Base-by-base conservation (phyloP, 805 yeast species). In the Lipomyces oligophaga region DNA sequence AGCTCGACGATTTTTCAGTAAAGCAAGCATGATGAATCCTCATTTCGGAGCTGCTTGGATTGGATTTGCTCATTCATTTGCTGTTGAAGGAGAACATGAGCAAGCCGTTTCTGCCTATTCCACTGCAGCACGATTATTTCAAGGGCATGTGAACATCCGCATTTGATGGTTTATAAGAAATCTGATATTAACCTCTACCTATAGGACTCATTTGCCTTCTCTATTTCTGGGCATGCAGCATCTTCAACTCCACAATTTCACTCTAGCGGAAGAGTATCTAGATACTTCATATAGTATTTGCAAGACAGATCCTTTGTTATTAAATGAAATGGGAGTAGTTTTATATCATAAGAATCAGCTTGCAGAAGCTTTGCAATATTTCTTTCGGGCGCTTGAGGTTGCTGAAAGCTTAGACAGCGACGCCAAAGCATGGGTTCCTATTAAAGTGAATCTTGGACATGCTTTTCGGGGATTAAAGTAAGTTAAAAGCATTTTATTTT, bases 1-100 rank as follows among this genome's bases (percentile, higher is more conserved):
- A 55, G 96, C 97, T 0, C 72, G 98, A 49, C 77, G 83, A 54
- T 87, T 77, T 61, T 93, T 88, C 66, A 82, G 93, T 33, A 88
- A 86, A 63, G 89, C 97, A 0, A 86, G 97, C 1, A 73, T 88
- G 56, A 66, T 89, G 50, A 83, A 87, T 59, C 94, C 98, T 2
- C 85, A 81, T 56, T 88, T 85, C 68, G 94, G 93, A 0, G 90
- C 85, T 42, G 95, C 97, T 1, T 93, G 98, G 98, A 80, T 93
- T 27, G 98, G 97, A 2, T 93, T 93, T 69, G 97, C 97, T 1
- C 97, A 90, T 61, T 89, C 97, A 0, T 93, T 89, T 75, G 96
- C 96, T 0, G 82, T 85, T 2, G 98, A 93, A 64, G 95, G 96
- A n/a, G 99, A 93, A 66, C 97, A 93, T 64, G 99, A 93, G 64